Percentiles rank a stretch among this genome's conserved stretches.
Evolutionary conservation across 805 yeast species (phyloP).

Genomic region (Zygosaccharomyces pseudorouxii): DNA sequence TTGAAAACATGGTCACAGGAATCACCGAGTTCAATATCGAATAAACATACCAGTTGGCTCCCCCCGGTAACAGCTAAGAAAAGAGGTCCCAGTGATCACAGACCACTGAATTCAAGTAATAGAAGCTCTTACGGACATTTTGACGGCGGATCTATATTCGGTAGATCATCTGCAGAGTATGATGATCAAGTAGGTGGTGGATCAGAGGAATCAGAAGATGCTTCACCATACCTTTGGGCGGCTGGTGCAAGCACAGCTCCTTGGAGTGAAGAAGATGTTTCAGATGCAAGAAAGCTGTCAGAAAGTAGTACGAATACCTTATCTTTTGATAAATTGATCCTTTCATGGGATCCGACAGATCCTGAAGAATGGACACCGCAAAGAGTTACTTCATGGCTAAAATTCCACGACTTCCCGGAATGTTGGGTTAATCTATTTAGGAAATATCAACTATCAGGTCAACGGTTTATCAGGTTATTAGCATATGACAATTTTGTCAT

Average conservation of each 20-base stretch:
- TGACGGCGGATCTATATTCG: not conserved
- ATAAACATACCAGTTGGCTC: conserved; percentile 10
- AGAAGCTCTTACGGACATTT: not conserved
- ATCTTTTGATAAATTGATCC: conserved; percentile 28
- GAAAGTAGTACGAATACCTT: conserved; percentile 23
- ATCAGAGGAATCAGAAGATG: conserved; percentile 5
- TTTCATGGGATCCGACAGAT: conserved; percentile 47
- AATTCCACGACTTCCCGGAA: conserved; percentile 59
- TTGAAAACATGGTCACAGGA: conserved; percentile 15
- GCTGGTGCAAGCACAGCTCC: conserved; percentile 5
- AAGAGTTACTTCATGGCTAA: conserved; percentile 67
- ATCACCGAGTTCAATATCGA: conserved; percentile 8
- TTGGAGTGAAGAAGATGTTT: conserved; percentile 4
- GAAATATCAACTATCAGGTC: conserved; percentile 54
- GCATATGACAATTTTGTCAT: conserved; percentile 58
- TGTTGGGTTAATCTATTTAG: conserved; percentile 69
- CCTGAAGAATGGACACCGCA: conserved; percentile 68
- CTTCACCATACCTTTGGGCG: conserved; percentile 5
- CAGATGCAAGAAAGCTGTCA: conserved; percentile 25
- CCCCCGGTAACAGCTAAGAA: conserved; percentile 6
- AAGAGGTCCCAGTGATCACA: not conserved
- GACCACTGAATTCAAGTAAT: not conserved
- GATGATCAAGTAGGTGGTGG: conserved; percentile 2
- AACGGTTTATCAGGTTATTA: conserved; percentile 58
- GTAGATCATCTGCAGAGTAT: conserved; percentile 3